These are phyloP conservation scores for Paramecium tetraurelia DNA, from an alignment of 73 alveolate genomes.

Conservation along the genomic window DNA sequence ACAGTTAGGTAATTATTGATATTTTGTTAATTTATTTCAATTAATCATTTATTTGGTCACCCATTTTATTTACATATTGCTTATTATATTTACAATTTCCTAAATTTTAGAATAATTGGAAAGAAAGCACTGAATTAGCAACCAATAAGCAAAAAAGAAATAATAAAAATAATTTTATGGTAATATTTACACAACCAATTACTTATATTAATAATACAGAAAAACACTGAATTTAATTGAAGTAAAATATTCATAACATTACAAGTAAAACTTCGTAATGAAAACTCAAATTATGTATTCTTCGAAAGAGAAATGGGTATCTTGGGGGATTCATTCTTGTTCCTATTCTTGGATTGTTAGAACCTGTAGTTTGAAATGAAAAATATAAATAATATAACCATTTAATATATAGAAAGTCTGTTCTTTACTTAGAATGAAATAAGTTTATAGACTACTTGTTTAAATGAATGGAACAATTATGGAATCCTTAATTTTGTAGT, in stretches of 20 bases:
- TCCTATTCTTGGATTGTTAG: too few relatives aligned
- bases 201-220: too few relatives aligned
- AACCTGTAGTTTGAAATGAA: too few relatives aligned
- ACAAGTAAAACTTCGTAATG: too few relatives aligned
- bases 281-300: too few relatives aligned
- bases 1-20: too few relatives aligned
- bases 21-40: too few relatives aligned
- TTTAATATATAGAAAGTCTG: not conserved
- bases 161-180: not conserved
- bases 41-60: too few relatives aligned
- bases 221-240: not conserved
- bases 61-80: too few relatives aligned
- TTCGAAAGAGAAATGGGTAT: too few relatives aligned
- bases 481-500: not conserved
- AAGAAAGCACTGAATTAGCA: not conserved
- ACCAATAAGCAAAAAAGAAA: not conserved
- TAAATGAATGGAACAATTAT: not conserved
- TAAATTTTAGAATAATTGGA: not conserved
- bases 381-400: not conserved
- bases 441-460: not conserved
- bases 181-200: not conserved
- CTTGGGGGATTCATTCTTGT: too few relatives aligned
- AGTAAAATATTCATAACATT: not conserved
- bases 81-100: too few relatives aligned
- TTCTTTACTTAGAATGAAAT: not conserved